Base-by-base conservation (phyloP, 2,329 filamentous ascomycete genomes). In the Cladophialophora chaetospira region DNA sequence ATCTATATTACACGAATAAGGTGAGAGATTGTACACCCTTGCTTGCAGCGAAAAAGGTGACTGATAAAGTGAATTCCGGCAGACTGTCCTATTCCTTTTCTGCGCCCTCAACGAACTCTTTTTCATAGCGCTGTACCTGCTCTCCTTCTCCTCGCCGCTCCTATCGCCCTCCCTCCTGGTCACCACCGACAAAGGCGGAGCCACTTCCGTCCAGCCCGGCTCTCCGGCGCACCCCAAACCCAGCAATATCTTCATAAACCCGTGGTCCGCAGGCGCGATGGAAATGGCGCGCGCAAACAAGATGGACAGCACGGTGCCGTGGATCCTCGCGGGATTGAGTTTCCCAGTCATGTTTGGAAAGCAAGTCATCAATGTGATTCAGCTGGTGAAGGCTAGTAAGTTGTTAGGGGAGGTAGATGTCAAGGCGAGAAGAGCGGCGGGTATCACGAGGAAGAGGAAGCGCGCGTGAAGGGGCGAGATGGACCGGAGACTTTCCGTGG, bases 1-100 rank as follows among this genome's bases (percentile, higher is more conserved):
- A 96, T 75, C 79, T 95, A 56, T 99, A 99, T 80, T 99, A 99
- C 76, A 93, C 91, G 62, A 97, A 96, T 80, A 95, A 90, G 83
- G 93, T 96, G 77, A 56, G 83, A 49, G 2, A 43, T 51, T 43
- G 10, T 33, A n/a, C 23, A 9, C n/a, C n/a, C n/a, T n/a, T n/a
- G n/a, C n/a, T n/a, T n/a, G n/a, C n/a, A n/a, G n/a, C n/a, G n/a
- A n/a, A n/a, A n/a, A n/a, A n/a, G 25, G 19, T 57, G 17, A 60
- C 17, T 13, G 31, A 19, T 4, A 29, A 44, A 6, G 33, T 3
- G 8, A 4, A 9, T 13, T 5, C 3, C n/a, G n/a, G 13, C 57
- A 97, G 93, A 88, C 80, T 53, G 92, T 99, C 43, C 82, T 99
- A 38, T 99, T 99, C 77, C 75, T 90, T 61, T 89, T 91, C 75